phyloP scores from a whole-genome alignment of 2,329 filamentous ascomycete genomes.

The Phaeoacremonium minimum region DNA sequence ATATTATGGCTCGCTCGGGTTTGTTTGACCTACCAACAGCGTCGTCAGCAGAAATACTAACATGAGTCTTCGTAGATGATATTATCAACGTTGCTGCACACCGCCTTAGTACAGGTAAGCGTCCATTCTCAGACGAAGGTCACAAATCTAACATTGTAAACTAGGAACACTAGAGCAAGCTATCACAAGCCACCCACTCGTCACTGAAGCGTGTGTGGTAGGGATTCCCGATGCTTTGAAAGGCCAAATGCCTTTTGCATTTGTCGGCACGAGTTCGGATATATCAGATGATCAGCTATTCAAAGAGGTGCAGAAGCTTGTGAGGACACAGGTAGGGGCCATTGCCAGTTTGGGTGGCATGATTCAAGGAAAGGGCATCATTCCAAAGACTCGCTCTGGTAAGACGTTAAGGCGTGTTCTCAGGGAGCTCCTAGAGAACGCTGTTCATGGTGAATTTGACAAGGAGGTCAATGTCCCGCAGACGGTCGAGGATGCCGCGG shows the following conservation, averaged over 20 bases:
- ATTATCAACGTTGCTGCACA: slow-evolving; percentile 96
- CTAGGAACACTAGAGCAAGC: slow-evolving; percentile 85
- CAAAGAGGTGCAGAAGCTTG: slow-evolving; percentile 65
- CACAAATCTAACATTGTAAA: slow-evolving; percentile 1
- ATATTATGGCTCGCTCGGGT: slow-evolving; percentile 54
- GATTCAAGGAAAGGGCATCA: slow-evolving; percentile 79
- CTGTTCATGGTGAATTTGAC: slow-evolving; percentile 66
- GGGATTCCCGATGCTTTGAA: slow-evolving; percentile 83
- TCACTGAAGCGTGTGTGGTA: slow-evolving; percentile 83
- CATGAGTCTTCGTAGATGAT: slow-evolving; percentile 53
- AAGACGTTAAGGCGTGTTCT: slow-evolving; percentile 84
- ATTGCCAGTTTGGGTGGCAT: slow-evolving; percentile 85
- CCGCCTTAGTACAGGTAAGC: slow-evolving; percentile 76
- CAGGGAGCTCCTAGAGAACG: slow-evolving; percentile 80
- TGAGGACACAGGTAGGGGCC: slow-evolving; percentile 78
- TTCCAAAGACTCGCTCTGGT: slow-evolving; percentile 87
- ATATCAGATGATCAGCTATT: slow-evolving; percentile 39
- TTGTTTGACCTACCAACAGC: slow-evolving; percentile 2
- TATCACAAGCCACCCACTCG: slow-evolving; percentile 71
- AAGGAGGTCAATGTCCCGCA: slow-evolving; percentile 71
- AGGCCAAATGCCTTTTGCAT: slow-evolving; percentile 88
- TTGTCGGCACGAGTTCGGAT: slow-evolving; percentile 62
- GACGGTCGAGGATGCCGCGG: slow-evolving; percentile 77
- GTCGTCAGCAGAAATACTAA: background rate
- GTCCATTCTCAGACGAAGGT: background rate